Base-by-base conservation (phyloP, 768 basidiomycete genomes). In the Paxillus rubicundulus region DNA sequence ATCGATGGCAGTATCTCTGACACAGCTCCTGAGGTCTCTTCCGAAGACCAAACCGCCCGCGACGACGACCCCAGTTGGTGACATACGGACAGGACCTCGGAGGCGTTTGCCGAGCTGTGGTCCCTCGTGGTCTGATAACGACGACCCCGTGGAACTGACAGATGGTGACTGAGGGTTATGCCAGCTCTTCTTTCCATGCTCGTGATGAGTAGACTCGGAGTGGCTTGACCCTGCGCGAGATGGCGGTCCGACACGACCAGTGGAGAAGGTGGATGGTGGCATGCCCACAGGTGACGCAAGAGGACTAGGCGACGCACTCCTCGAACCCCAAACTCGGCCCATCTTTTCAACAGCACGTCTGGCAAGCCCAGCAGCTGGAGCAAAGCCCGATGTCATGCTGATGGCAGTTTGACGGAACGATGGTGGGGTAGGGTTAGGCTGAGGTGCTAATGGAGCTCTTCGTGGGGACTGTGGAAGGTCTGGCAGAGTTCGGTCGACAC, bases 261-360 rank as follows among this genome's bases (percentile, higher is more conserved):
- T 64, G n/a, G 68, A 63, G 30, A 56, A 57, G 28, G 70, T 74
- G 10, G 74, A 74, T 9, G 77, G 73, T 14, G 72, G 67, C 8
- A 74, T 72, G 18, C 72, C 72, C 28, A 75, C 70, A 5, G 77
- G 76, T 4, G 80, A 73, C 9, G 79, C 75, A 42, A 79, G 77
- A 40, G 72, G 64, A 54, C 71, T 72, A 18, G 75, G 70, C 47
- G 70, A 55, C 7, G 71, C 63, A 28, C 56, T 34, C 57, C 68
- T 74, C 27, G 74, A 75, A 47, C 78, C 82, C 79, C 78, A 84
- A 18, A 80, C 84, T 37, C 82, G 78, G 36, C 84, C 84, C 74
- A 90, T 81, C 67, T 82, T 86, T 71, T 89, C 88, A 3, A 87
- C 87, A 3, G 89, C 87, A 51, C 85, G 79, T 62, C 84, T 85